A percentile compares a stretch with the other conserved stretches of the same genome.
Conservation (phyloP, 345 rosid genomes). For the Citrus sp. region DNA sequence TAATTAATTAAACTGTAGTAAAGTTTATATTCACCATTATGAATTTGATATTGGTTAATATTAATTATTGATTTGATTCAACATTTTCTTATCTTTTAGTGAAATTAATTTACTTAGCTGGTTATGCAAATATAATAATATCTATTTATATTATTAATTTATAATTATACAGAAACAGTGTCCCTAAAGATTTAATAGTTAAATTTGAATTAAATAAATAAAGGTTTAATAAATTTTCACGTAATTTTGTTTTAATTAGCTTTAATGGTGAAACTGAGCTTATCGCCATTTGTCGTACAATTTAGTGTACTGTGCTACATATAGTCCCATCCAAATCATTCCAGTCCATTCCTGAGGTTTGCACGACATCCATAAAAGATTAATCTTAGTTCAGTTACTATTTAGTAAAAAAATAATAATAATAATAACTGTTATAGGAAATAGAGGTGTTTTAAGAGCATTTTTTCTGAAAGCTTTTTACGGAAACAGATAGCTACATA, state of each 20-base stretch:
- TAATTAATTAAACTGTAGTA: background rate
- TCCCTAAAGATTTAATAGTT: background rate
- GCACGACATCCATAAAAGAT: no score
- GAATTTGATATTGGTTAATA: background rate
- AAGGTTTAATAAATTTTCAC: background rate
- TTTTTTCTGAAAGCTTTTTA: background rate
- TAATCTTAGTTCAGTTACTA: no score
- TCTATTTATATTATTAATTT: background rate
- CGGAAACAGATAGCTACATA: background rate
- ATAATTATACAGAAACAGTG: background rate
- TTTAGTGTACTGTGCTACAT: background rate
- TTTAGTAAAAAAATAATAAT: no score
- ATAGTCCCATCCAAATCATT: background rate
- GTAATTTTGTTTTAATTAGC: background rate
- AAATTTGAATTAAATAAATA: background rate
- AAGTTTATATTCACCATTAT: background rate
- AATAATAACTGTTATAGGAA: background rate
- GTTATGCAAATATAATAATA: background rate
- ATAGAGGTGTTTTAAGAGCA: background rate
- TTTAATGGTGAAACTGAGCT: background rate
- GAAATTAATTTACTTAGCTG: background rate
- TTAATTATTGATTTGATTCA: background rate
- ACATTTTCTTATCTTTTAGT: background rate
- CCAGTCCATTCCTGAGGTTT: background rate
- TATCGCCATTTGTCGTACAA: background rate